Base-by-base conservation (phyloP, 306 rosid species). In the Lathyrus aphaca region DNA sequence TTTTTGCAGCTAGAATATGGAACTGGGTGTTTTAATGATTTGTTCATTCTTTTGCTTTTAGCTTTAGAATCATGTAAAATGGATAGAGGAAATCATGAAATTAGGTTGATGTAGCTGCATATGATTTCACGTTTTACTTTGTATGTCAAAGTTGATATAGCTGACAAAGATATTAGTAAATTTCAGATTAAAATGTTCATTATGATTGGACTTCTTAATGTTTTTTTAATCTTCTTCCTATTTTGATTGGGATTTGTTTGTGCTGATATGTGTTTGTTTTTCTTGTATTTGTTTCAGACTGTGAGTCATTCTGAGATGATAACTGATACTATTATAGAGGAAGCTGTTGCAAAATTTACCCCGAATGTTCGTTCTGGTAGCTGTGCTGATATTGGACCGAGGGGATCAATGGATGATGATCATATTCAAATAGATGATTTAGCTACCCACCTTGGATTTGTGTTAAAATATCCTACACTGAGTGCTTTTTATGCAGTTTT, bases 401-500 rank as follows among this genome's bases (percentile, higher is more conserved):
- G 92, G 64, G 40, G 40, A 25, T 86, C 86, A 16, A 92, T 92
- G 98, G 98, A 92, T 0, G 98, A 92, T 39, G 96, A 92, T 43
- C 98, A 92, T 84, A 82, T 92, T 56, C 77, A 37, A 32, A 83
- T 92, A 0, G 98, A 92, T 49, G 88, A 92, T 75, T 80, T 92
- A 25, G 87, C 98, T 74, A 70, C 82, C 57, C 88, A 82, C 63
- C 78, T 84, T 58, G 85, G 88, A 46, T 56, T 86, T 76, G 57
- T 71, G 62, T 84, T 77, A 61, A 69, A 82, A 48, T 79, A 42
- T 32, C 80, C 86, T 17, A 49, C 61, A 10, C 86, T 82, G 0
- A 82, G 87, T 68, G 84, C 95, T 2, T 92, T 92, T 69, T 92
- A 89, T 83, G 98, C 89, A 9, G 92, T 92, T 49, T 89, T 92